Base-by-base conservation (phyloP, 768 basidiomycete genomes). In the Dioszegia crocea region DNA sequence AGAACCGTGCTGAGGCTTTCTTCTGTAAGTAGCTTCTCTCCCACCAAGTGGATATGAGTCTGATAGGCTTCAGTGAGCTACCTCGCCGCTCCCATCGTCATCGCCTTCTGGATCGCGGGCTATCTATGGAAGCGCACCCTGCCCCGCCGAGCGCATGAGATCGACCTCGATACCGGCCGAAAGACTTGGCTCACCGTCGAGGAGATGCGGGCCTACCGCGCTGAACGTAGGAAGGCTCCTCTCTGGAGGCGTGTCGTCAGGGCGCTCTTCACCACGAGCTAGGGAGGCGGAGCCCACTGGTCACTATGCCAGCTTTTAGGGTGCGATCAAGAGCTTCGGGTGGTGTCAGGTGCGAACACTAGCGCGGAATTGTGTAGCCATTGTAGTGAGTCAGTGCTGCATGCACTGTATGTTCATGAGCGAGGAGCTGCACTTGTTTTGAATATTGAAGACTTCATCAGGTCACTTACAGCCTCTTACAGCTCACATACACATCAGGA, bases 141-240 rank as follows among this genome's bases (percentile, higher is more conserved):
- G 1, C 71, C 74, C 21, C 50, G 63, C 47, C 62, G 63, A 26
- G 67, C 73, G 5, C 39, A 49, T 38, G 72, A 77, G 56, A 76
- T 77, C 62, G 76, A 77, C 41, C 63, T 77, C 48, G 75, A 76
- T 56, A 72, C 75, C 6, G 75, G 75, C 6, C 63, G 75, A 55
- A 76, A 76, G 56, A 69, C 67, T 9, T 74, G 71, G 72, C 57
- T 74, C 40, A 76, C 71, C 26, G 73, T 76, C 46, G 71, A 73
- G 49, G 65, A 76, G 44, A 75, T 75, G 74, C 45, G 67, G 16
- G 56, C 47, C 19, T 75, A 65, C 48, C 60, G 66, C 16, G 67
- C 70, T 23, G 66, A 73, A 55, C 61, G 75, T 33, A 41, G 43
- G 9, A 57, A 39, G 12, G 75, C 75, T 12, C 75, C 75, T 16